Base-by-base conservation (phyloP, 1,139 yeast species). In the Zygoascus sp. region DNA sequence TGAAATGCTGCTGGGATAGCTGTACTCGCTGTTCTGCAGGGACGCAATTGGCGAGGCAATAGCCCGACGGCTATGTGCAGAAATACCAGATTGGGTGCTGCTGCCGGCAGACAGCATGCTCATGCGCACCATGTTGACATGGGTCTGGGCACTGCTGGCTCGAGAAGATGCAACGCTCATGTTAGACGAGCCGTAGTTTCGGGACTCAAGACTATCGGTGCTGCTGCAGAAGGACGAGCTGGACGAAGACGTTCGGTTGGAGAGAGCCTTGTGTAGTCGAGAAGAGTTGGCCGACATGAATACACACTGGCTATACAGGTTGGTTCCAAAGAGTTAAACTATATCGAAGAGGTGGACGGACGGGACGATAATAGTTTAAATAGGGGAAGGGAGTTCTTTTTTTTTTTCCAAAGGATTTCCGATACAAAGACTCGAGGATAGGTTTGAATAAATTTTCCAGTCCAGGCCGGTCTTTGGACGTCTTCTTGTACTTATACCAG, bases 121-220 rank as follows among this genome's bases (percentile, higher is more conserved):
- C 17, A 21, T 20, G 9, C 39, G 39, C 5, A 35, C 25, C 3
- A 27, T 20, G 25, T 10, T 20, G n/a, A 35, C 39, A 9, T 20
- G 8, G 8, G 25, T 7, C 15, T 20, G 22, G 2, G 25, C n/a
- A n/a, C n/a, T 17, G 15, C n/a, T 20, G 16, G 22, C 13, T 19
- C 25, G 11, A 17, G 39, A 35, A 19, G 39, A 35, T 5, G 39
- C 16, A 20, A 35, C 22, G 27, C 34, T 30, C 34, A 30, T 30
- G 15, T 15, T 13, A 15, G 34, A 30, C 8, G 34, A 11, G 15
- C 9, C 13, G 11, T 15, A 15, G 16, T 25, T 10, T 25, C 16
- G 34, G 34, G 16, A 11, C 3, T 13, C 15, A 13, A 15, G 17
- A 4, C 8, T 13, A 13, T n/a, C n/a, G 27, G 11, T 7, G 27